A percentile compares a stretch with the other conserved stretches of the same genome.
Conservation (phyloP, 106 monocot species). For the Dioscorea alata region DNA sequence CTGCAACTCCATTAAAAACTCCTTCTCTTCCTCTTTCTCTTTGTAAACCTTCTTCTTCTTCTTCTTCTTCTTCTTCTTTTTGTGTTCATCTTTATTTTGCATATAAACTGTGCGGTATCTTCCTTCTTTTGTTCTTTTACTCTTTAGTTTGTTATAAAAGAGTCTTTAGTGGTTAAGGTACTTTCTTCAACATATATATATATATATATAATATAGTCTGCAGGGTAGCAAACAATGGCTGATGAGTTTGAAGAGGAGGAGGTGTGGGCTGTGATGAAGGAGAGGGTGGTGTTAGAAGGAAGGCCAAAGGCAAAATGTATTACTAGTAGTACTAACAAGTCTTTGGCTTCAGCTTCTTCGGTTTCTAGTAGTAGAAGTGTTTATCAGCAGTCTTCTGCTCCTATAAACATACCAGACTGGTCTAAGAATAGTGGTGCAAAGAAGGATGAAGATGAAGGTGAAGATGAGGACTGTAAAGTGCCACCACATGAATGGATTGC, state of each 20-base stretch:
- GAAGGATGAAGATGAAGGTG: conserved; percentile 14
- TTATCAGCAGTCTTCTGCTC: conserved; percentile 18
- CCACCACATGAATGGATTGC: conserved; percentile 45
- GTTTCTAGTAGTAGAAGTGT: neutral
- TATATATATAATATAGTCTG: neutral
- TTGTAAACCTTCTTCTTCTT: neutral
- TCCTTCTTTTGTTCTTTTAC: neutral
- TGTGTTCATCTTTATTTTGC: too few species aligned
- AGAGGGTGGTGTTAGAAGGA: neutral
- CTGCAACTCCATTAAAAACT: neutral
- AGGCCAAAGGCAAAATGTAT: neutral
- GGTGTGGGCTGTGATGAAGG: conserved; percentile 13
- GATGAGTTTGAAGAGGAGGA: conserved; percentile 31
- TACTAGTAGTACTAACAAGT: neutral
- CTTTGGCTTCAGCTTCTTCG: neutral
- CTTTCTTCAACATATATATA: neutral
- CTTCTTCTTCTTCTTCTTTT: neutral
- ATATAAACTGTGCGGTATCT: neutral
- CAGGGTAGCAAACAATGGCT: neutral
- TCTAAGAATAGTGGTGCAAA: neutral
- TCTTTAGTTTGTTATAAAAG: neutral
- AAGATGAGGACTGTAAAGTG: conserved; percentile 12
- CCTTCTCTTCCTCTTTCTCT: neutral
- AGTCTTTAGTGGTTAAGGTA: neutral
- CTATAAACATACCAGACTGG: conserved; percentile 24